These are phyloP conservation scores for Grosmannia serpens DNA, from an alignment of 2,329 filamentous ascomycete genomes.

Conservation along the genomic window DNA sequence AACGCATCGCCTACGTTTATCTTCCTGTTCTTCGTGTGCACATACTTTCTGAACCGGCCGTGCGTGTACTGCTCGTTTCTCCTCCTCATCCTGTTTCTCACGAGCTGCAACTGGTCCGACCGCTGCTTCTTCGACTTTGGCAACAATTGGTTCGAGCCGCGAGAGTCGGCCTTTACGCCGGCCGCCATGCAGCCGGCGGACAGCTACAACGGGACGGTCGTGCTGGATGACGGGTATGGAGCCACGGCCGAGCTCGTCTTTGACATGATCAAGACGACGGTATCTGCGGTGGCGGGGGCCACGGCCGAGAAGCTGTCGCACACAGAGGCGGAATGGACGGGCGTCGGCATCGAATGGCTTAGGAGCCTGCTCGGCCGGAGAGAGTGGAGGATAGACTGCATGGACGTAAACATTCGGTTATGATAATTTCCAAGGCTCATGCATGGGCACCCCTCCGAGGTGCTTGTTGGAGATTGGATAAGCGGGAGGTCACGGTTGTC, in stretches of 20 bases:
- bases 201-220: neutral
- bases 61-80: constrained; percentile 97
- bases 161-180: constrained; percentile 27
- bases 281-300: constrained; percentile 53
- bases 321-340: constrained; percentile 55
- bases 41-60: constrained; percentile 90
- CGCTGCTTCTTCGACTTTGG: constrained; percentile 87
- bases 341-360: constrained; percentile 76
- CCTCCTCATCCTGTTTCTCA: constrained; percentile 67
- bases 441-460: neutral
- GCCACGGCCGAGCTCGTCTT: constrained; percentile 28
- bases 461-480: neutral
- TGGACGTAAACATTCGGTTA: constrained; percentile 76
- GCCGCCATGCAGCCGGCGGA: neutral
- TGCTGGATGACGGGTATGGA: constrained; percentile 27
- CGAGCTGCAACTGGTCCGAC: constrained; percentile 69
- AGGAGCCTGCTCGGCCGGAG: constrained; percentile 67
- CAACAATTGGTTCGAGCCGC: constrained; percentile 89
- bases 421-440: constrained; percentile 21
- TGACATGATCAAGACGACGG: constrained; percentile 57
- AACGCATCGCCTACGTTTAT: constrained; percentile 79
- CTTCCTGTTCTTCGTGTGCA: constrained; percentile 80
- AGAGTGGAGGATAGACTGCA: constrained; percentile 84
- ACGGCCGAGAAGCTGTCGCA: constrained; percentile 51
- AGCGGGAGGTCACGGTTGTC: neutral